Percentiles rank a stretch among this genome's conserved stretches.
These are phyloP conservation scores for Pachyrhizus erosus DNA, from an alignment of 306 rosid genomes.

Conservation along the genomic window DNA sequence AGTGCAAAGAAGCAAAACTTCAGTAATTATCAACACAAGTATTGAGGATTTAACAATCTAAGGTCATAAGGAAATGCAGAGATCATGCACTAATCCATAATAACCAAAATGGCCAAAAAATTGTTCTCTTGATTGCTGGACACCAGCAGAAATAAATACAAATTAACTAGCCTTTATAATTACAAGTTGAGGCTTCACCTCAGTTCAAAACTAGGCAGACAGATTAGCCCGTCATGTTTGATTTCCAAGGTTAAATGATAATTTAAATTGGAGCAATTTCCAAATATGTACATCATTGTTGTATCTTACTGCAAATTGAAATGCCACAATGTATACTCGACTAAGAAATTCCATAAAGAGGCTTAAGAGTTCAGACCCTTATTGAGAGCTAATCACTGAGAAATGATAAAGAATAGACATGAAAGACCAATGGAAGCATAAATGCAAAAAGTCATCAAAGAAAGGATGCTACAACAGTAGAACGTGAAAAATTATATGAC, in stretches of 20 bases:
- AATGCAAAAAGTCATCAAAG: not conserved
- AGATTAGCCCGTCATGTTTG: not conserved
- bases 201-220: slow-evolving; percentile 18
- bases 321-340: not conserved
- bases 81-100: slow-evolving; percentile 6
- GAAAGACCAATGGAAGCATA: not conserved
- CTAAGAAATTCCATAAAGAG: not conserved
- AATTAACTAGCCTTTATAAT: not conserved
- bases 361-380: not conserved
- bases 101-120: slow-evolving; percentile 10
- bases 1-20: slow-evolving; percentile 8
- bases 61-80: not conserved
- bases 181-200: not conserved
- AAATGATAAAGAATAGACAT: not conserved
- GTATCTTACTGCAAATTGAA: no score
- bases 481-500: not conserved
- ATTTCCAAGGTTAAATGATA: not conserved
- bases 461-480: not conserved
- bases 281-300: no score
- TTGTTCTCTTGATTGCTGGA: slow-evolving; percentile 5
- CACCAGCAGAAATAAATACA: not conserved
- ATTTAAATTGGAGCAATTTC: no score
- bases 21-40: not conserved
- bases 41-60: slow-evolving; percentile 1
- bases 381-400: not conserved